phyloP scores from a whole-genome alignment of 148 eudicot genomes.

The Vaccinium macrocarpon region DNA sequence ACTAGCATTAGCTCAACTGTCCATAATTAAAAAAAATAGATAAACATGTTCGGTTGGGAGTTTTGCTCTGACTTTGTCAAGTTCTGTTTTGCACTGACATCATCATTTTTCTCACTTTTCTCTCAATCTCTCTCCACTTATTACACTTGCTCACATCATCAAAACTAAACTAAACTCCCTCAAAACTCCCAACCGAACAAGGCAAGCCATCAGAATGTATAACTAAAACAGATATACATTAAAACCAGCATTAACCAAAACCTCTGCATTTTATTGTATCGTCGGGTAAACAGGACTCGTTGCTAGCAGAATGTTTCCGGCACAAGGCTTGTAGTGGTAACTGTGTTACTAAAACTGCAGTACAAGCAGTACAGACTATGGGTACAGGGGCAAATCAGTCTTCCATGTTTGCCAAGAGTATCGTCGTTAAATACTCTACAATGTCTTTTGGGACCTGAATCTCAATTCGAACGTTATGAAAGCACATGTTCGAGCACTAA shows the following conservation, averaged over 20 bases:
- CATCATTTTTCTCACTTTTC: too few species aligned
- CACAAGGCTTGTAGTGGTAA: not conserved
- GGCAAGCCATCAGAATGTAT: not conserved
- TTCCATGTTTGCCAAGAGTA: not conserved
- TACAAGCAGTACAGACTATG: not conserved
- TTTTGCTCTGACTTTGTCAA: too few species aligned
- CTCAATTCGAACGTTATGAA: not conserved
- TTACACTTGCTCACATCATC: too few species aligned
- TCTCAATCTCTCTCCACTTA: too few species aligned
- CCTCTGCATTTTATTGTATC: not conserved
- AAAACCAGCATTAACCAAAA: not conserved
- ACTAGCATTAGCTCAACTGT: not conserved
- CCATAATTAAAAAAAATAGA: not conserved
- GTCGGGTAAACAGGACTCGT: not conserved
- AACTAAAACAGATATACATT: not conserved
- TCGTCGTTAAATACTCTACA: not conserved
- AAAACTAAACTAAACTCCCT: too few species aligned
- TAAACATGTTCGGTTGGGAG: too few species aligned
- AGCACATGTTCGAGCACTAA: not conserved
- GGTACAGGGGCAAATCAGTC: not conserved
- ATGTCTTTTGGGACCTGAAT: conserved; percentile 2
- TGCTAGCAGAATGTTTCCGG: not conserved
- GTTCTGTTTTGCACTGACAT: too few species aligned
- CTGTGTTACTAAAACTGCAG: not conserved
- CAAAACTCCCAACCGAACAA: too few species aligned